Percentiles rank a stretch among this genome's conserved stretches.
Evolutionary conservation across 495 filamentous ascomycete species (phyloP).

Genomic region (Cenococcum geophilum): DNA sequence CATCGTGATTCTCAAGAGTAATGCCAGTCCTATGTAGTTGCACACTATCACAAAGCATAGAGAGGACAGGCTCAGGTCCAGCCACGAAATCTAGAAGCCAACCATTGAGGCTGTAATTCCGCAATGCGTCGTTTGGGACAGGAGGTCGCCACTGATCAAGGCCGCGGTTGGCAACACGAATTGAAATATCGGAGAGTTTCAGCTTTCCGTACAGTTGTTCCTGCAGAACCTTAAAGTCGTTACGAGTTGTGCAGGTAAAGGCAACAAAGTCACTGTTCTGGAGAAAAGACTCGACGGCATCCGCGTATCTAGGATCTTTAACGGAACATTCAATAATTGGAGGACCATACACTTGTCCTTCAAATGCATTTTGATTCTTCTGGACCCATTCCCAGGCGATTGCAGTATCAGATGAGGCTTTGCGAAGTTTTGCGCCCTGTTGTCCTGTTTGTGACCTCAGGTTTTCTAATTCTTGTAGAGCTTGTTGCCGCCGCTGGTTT

Average conservation of each 20-base stretch:
- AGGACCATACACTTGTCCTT: constrained; percentile 78
- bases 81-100: constrained; percentile 71
- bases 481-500: constrained; percentile 25
- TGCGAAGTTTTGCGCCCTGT: constrained; percentile 56
- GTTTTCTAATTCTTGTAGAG: constrained; percentile 47
- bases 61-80: constrained; percentile 77
- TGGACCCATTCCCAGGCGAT: constrained; percentile 76
- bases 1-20: constrained; percentile 52
- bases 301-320: constrained; percentile 65
- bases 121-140: constrained; percentile 51
- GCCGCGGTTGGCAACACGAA: constrained; percentile 50
- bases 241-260: constrained; percentile 67
- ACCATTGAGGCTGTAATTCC: constrained; percentile 62
- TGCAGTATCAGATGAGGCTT: constrained; percentile 53
- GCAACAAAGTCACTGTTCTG: constrained; percentile 56
- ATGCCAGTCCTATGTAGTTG: constrained; percentile 63
- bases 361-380: constrained; percentile 62
- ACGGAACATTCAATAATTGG: constrained; percentile 75
- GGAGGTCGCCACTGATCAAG: constrained; percentile 50
- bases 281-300: constrained; percentile 68
- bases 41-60: constrained; percentile 72
- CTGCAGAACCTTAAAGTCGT: constrained; percentile 67
- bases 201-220: constrained; percentile 47
- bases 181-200: constrained; percentile 57
- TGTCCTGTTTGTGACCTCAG: constrained; percentile 74